A percentile compares a stretch with the other conserved stretches of the same genome.
Evolutionary conservation across 345 rosid species (phyloP).

Genomic region (Euclidium syriacum): DNA sequence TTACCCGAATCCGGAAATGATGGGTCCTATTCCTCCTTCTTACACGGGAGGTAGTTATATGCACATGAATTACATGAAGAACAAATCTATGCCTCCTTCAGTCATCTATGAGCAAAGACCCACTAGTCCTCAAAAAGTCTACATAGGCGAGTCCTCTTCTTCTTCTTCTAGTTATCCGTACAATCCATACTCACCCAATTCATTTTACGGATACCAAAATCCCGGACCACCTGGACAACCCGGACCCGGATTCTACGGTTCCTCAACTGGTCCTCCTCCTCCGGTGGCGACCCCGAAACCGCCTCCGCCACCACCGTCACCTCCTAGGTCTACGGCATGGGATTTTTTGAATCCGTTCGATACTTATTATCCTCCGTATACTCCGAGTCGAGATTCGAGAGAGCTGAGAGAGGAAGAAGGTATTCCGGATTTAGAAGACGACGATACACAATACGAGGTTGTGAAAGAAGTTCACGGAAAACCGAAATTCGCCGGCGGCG

Average conservation of each 20-base stretch:
- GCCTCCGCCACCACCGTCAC: conserved; percentile 83
- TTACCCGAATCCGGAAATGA: neutral
- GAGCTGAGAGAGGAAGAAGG: conserved; percentile 90
- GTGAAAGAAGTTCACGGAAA: conserved; percentile 63
- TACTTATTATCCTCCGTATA: conserved; percentile 40
- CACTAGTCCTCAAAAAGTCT: conserved; percentile 41
- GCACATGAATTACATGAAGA: conserved; percentile 83
- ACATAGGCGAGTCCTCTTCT: conserved; percentile 60
- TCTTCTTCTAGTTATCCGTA: conserved; percentile 30
- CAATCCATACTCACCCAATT: conserved; percentile 20
- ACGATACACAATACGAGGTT: conserved; percentile 52
- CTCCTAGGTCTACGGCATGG: conserved; percentile 63
- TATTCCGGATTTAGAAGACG: conserved; percentile 95
- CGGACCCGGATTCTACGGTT: conserved; percentile 34
- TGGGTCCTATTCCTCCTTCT: neutral
- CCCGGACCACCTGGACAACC: conserved; percentile 27
- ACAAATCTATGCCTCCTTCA: conserved; percentile 50
- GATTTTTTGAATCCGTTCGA: conserved; percentile 76
- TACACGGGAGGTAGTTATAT: conserved; percentile 38
- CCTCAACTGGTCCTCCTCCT: conserved; percentile 31
- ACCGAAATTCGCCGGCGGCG: conserved; percentile 34
- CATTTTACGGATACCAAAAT: conserved; percentile 37
- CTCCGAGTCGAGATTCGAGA: conserved; percentile 64
- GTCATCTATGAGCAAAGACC: conserved; percentile 69
- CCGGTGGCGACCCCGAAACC: conserved; percentile 44